Percentiles rank a stretch among this genome's conserved stretches.
Conservation (phyloP, 148 eudicot species). For the Beta vulgaris region DNA sequence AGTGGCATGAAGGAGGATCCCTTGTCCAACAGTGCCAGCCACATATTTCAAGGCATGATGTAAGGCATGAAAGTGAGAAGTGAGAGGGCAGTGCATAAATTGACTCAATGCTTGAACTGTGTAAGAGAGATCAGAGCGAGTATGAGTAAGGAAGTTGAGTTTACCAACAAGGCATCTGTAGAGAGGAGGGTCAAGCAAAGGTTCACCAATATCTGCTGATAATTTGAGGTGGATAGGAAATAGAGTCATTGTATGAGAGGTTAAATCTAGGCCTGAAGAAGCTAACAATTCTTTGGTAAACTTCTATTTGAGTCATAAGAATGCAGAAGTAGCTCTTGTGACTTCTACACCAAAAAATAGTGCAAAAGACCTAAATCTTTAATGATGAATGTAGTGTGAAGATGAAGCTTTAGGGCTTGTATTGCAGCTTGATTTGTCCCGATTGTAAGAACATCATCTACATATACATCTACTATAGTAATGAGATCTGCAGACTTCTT, state of each 20-base stretch:
- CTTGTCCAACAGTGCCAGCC: neutral
- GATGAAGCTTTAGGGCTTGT: no score
- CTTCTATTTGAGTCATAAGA: neutral
- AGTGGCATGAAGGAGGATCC: neutral
- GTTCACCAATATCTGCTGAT: neutral
- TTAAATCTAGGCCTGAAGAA: neutral
- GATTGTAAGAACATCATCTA: neutral
- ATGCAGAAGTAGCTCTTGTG: neutral
- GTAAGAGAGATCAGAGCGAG: neutral
- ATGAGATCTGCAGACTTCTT: neutral
- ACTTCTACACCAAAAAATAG: neutral
- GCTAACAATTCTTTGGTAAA: neutral
- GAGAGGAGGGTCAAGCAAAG: neutral
- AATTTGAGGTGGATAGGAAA: neutral
- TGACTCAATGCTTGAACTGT: neutral
- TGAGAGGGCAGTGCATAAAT: neutral
- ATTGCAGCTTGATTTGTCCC: neutral
- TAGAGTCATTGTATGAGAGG: neutral
- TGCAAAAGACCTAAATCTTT: neutral
- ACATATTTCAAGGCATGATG: neutral
- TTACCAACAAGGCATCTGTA: neutral
- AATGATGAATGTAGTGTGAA: neutral
- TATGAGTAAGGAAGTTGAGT: neutral
- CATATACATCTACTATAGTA: neutral
- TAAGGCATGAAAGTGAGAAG: neutral